Base-by-base conservation (phyloP, 2,329 filamentous ascomycete genomes). In the Keithomyces neogunnii region DNA sequence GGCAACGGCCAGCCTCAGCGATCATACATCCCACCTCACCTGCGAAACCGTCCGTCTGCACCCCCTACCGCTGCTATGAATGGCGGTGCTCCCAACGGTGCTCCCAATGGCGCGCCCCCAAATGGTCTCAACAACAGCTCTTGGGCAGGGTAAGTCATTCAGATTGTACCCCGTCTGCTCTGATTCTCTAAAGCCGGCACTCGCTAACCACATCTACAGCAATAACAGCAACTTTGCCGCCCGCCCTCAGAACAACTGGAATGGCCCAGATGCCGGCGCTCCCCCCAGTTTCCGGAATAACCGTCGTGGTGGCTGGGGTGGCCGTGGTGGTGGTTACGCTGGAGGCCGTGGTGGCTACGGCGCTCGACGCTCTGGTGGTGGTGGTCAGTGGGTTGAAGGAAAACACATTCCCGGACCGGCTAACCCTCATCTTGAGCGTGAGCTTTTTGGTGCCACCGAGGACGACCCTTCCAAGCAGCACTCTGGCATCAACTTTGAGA, bases 401-500 rank as follows among this genome's bases (percentile, higher is more conserved):
- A 96, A 97, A 80, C 93, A 99, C 76, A 77, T 96, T 62, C 81
- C 92, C 54, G 93, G 93, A 53, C 89, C 91, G 57, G 71, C 85
- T 62, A 97, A 97, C 76, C 80, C 85, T 57, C 90, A 92, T 62
- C 60, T 95, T 45, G 93, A 99, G 81, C 91, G 91, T 62, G 93
- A 99, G 67, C 86, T 99, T 49, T 99, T 96, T 69, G 93, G 93
- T 65, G 77, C 86, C 48, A 77, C 86, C 48, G 40, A 85, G 62
- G 92, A 97, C 70, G 93, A 97, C 66, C 89, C 92, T 57, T 84
- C 86, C 60, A 97, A 96, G 80, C 88, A 96, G 71, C 88, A 95
- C 65, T 96, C 90, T 35, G 93, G 93, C 73, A 97, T 99, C 86
- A 99, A 99, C 82, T 99, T 99, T 69, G 86, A 96, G 77, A 99